Conservation (phyloP, 2,329 filamentous ascomycete species). For the Thermochaetoides dissita region DNA sequence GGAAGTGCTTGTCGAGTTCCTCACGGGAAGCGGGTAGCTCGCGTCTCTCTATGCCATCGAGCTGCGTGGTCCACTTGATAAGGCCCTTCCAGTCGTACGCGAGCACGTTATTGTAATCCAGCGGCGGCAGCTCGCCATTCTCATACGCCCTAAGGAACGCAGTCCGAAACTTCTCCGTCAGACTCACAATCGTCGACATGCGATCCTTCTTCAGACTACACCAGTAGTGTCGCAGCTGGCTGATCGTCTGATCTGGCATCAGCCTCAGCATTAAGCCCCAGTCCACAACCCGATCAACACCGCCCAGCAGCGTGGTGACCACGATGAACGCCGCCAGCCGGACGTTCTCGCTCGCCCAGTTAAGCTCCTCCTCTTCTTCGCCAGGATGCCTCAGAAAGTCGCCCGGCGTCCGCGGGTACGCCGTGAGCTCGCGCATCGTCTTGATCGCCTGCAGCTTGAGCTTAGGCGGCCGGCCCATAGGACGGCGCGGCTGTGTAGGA, state of each 20-base stretch:
- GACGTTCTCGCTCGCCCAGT: constrained; percentile 29
- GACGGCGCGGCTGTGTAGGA: constrained; percentile 1
- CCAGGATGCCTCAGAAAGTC: constrained; percentile 21
- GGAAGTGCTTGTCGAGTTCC: constrained; percentile 30
- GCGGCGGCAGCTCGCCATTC: constrained; percentile 40
- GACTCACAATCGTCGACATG: constrained; percentile 36
- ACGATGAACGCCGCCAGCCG: constrained; percentile 45
- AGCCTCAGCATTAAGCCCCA: constrained; percentile 44
- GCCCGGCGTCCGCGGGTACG: constrained; percentile 20
- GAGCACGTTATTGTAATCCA: constrained; percentile 49
- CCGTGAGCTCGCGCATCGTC: constrained; percentile 20
- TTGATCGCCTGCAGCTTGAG: constrained; percentile 17
- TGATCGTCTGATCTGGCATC: constrained; percentile 40
- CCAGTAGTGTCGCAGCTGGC: constrained; percentile 43
- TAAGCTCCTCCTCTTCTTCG: constrained; percentile 22
- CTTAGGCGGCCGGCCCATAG: constrained; percentile 15
- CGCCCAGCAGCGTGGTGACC: constrained; percentile 44
- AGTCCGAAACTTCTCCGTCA: constrained; percentile 51
- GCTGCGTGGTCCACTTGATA: constrained; percentile 51
- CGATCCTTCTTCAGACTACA: constrained; percentile 34
- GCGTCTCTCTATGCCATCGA: constrained; percentile 27
- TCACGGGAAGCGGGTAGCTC: constrained; percentile 34
- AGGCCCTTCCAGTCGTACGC: constrained; percentile 56
- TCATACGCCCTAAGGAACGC: constrained; percentile 54
- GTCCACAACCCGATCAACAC: constrained; percentile 44